Percentiles rank a stretch among this genome's conserved stretches.
Evolutionary conservation across 345 rosid species (phyloP).

Genomic region (Euphorbia peplus): DNA sequence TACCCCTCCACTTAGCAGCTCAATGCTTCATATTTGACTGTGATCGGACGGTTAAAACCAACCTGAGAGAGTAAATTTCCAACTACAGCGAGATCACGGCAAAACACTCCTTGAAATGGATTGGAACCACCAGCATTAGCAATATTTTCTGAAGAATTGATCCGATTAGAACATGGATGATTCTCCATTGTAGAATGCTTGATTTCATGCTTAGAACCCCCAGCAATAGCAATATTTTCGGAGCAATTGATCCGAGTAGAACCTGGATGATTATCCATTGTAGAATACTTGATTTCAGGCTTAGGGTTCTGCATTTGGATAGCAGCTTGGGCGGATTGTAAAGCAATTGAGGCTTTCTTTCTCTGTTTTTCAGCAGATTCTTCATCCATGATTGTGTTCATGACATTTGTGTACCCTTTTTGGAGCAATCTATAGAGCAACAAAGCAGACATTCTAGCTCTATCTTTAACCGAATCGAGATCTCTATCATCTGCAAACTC

Average conservation of each 20-base stretch:
- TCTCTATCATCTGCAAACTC: slow-evolving; percentile 67
- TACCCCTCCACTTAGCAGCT: slow-evolving; percentile 50
- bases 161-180: slow-evolving; percentile 22
- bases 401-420: slow-evolving; percentile 65
- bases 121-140: slow-evolving; percentile 15
- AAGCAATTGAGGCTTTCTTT: slow-evolving; percentile 45
- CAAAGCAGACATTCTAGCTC: slow-evolving; percentile 75
- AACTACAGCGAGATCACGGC: slow-evolving; percentile 79
- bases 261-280: slow-evolving; percentile 18
- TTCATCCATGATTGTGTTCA: slow-evolving; percentile 58
- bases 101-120: slow-evolving; percentile 78
- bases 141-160: slow-evolving; percentile 21
- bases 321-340: slow-evolving; percentile 45
- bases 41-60: slow-evolving; percentile 73
- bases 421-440: slow-evolving; percentile 80
- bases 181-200: slow-evolving; percentile 19
- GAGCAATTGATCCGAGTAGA: slow-evolving; percentile 14
- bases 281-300: slow-evolving; percentile 20
- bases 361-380: slow-evolving; percentile 58
- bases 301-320: slow-evolving; percentile 37
- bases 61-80: slow-evolving; percentile 70
- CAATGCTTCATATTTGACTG: slow-evolving; percentile 78
- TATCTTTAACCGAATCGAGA: slow-evolving; percentile 66
- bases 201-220: slow-evolving; percentile 20
- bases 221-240: slow-evolving; percentile 28